Evolutionary conservation across 1,139 yeast species (phyloP), one percentile per base, ranked within the genome.

Genomic region (Diutina ranongensis): DNA sequence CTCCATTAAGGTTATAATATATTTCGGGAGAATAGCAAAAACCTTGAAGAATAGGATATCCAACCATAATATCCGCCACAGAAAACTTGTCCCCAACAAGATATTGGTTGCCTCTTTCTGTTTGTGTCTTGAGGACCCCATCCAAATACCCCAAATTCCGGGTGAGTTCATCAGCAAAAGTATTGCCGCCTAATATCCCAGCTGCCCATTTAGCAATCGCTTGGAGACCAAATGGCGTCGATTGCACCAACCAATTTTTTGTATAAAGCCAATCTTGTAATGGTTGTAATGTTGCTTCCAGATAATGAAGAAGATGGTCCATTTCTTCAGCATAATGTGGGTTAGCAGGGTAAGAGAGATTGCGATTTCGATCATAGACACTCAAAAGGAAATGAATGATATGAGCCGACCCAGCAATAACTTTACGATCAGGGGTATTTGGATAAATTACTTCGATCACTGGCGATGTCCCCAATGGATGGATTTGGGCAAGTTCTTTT

Each of bases 21-120:
- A 35, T 35, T 19, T 35, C 38, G 4, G 38, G 38, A 12, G 38
- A 35, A n/a, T 35, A 35, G 13, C 22, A 35, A 35, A 35, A 35
- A 7, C 38, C 38, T 19, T 35, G 38, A 9, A 35, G 38, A 10
- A 35, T 35, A 22, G 38, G 38, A 19, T 35, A 35, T 16, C 22
- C 38, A 9, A 35, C 38, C 38, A 35, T 35, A 7, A 35, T 35
- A 19, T 35, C 38, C 2, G 38, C 38, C n/a, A 35, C 4, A 18
- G 38, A 35, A 18, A 35, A 35, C 12, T 35, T 35, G 10, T 16
- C 10, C 13, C 38, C 38, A 10, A 35, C 38, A 8, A 35, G n/a
- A 9, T 35, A 35, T n/a, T 12, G 12, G n/a, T 35, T 16, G 3
- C 38, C 38, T 13, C 21, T 8, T 35, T 35, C 38, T 4, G 15